Base-by-base conservation (phyloP, 768 basidiomycete species). In the Naganishia friedmannii region DNA sequence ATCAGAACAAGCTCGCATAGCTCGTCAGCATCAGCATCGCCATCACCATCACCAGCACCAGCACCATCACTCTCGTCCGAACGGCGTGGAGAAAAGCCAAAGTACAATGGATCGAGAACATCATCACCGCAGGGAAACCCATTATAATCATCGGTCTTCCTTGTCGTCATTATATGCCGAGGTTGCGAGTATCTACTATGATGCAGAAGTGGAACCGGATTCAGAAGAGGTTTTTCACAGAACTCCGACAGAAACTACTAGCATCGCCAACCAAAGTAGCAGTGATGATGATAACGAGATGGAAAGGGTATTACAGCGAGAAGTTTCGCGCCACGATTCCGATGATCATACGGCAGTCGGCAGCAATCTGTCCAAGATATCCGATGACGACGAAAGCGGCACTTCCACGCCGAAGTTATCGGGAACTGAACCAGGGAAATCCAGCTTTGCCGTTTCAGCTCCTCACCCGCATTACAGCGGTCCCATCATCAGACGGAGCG, bases 151-250 rank as follows among this genome's bases (percentile, higher is more conserved):
- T 56, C 71, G 71, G 2, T 34, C 46, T n/a, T 68, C 67, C 7
- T 53, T 72, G 39, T 56, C 71, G 0, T 68, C 67, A 17, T 28
- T 72, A 19, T 68, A 68, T 45, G 56, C 67, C 28, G 71, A 68
- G 28, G 71, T 72, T n/a, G 67, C 71, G 2, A 54, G 48, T n/a
- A 37, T 72, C 17, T 72, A 72, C 54, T 72, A 60, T 39, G 71
- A 72, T 32, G 71, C 71, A 6, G 71, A 72, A 53, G 53, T 53
- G 8, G 66, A 34, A 13, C 32, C 26, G 13, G 66, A 67, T 9
- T 28, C n/a, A 8, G 71, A 69, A 28, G 56, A 45, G 32, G 29
- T 23, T 21, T 13, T 9, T 46, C 56, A n/a, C 29, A 32, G 57
- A 3, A 32, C 23, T 0, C 53, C 46, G 8, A 19, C 5, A 3